Conservation (phyloP, 2,329 filamentous ascomycete species). For the Furcasterigmium furcatum region DNA sequence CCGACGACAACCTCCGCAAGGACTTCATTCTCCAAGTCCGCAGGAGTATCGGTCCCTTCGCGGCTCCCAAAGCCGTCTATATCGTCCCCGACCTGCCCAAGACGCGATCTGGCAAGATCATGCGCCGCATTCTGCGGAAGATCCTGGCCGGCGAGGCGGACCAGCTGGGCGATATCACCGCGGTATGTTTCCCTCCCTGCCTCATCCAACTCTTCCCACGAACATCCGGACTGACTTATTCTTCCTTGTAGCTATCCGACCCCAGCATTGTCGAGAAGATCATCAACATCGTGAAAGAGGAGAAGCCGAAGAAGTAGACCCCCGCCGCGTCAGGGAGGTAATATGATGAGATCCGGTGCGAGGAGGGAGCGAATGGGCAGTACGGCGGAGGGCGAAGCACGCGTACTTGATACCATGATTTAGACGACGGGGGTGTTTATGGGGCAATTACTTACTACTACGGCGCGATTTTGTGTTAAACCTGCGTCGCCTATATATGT, state of each 20-base stretch:
- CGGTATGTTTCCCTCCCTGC: constrained; percentile 54
- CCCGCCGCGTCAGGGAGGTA: not conserved
- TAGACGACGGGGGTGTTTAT: too few species aligned
- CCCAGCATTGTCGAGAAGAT: constrained; percentile 87
- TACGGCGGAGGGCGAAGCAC: not conserved
- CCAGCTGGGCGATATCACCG: constrained; percentile 88
- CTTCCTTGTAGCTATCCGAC: constrained; percentile 70
- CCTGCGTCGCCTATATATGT: too few species aligned
- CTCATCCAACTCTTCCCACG: not conserved
- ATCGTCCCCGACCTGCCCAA: constrained; percentile 93
- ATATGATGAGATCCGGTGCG: not conserved
- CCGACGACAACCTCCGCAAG: constrained; percentile 79
- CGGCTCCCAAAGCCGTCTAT: constrained; percentile 89
- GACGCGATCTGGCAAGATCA: constrained; percentile 97
- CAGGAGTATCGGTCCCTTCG: constrained; percentile 96
- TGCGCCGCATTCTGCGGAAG: constrained; percentile 95
- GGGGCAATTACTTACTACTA: too few species aligned
- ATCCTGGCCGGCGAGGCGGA: constrained; percentile 96
- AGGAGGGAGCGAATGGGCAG: not conserved
- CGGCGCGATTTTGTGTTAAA: too few species aligned
- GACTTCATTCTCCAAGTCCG: constrained; percentile 92
- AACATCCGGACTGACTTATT: constrained; percentile 1
- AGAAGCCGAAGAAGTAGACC: constrained; percentile 47
- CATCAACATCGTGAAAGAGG: constrained; percentile 72
- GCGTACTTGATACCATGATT: constrained; percentile 3